Evolutionary conservation across 1,284 basidiomycete genomes (phyloP), one percentile per base, ranked within the genome.

Genomic region (Rhizoctonia solani): DNA sequence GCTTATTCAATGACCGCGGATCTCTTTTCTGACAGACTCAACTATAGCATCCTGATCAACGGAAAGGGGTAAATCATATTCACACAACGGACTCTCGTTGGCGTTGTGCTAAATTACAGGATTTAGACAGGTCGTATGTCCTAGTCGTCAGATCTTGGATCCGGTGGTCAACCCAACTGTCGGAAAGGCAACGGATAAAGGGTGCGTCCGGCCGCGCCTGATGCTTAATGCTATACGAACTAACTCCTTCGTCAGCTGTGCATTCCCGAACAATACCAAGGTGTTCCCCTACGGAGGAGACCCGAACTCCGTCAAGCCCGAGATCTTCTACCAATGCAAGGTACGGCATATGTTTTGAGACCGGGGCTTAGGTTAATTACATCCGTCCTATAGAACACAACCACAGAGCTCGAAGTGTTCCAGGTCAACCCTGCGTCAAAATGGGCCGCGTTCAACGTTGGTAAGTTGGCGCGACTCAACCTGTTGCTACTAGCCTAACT

Each of bases 31-130:
- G 8, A 49, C 13, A 1, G 4, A 34, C 5, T 19, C 4, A 3
- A 8, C n/a, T 16, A 19, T 25, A 61, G 56, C 30, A 61, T 67
- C 1, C 44, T 69, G 42, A 54, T 69, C 21, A 69, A 69, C 47
- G 68, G 68, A 6, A 69, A 53, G 39, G 68, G 68, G 46, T 65
- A 21, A 16, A 59, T n/a, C n/a, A n/a, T n/a, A n/a, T n/a, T n/a
- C n/a, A n/a, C n/a, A n/a, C n/a, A n/a, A n/a, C n/a, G n/a, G n/a
- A n/a, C n/a, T n/a, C n/a, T n/a, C n/a, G n/a, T n/a, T n/a, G n/a
- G n/a, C n/a, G n/a, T n/a, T n/a, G n/a, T n/a, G n/a, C n/a, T n/a
- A n/a, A n/a, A n/a, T n/a, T n/a, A n/a, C n/a, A n/a, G 37, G 37
- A 8, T 8, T 8, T 32, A 61, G 56, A n/a, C 56, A 49, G 50